Evolutionary conservation across 2,329 filamentous ascomycete species (phyloP), one percentile per base, ranked within the genome.

Genomic region (Aureobasidium sp.): DNA sequence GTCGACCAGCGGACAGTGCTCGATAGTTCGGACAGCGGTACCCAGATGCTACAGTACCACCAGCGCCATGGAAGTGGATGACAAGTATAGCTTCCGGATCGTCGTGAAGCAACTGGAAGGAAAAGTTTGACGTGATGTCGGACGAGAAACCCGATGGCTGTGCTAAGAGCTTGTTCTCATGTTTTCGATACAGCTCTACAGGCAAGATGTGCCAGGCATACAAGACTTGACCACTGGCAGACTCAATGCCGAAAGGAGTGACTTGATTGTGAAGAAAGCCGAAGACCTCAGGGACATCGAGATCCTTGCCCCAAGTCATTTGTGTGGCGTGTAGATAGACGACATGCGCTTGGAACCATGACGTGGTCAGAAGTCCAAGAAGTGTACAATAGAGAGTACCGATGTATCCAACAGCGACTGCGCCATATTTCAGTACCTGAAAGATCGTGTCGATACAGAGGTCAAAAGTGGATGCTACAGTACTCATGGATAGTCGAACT

Each of bases 71-170:
- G 13, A 86, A 73, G 72, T 84, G 86, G 1, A 90, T 77, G 5
- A 90, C 79, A 2, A 90, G 76, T 27, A 81, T 81, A 9, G 86
- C 81, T 15, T 84, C 77, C 1, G 86, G 84, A 67, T 90, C 86
- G 20, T 84, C 78, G 63, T 77, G 82, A 2, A 91, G 75, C 2
- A 90, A 74, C 32, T 77, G 77, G 67, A 90, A 89, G 1, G 82
- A 83, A 39, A 82, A 76, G 0, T 82, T 82, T 15, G 77, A 69
- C 2, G 80, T 82, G 61, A 89, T 79, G 65, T 88, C 80, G 1
- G 75, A 55, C 24, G 76, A 78, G 24, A 83, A 73, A 0, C 82
- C 83, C 1, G 69, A 63, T 9, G 76, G 70, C 63, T 83, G 78
- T 12, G 68, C 62, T 5, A 74, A 34, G 1, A 83, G 73, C 15